Base-by-base conservation (phyloP, 1,284 basidiomycete genomes). In the Entoloma clypeatum region DNA sequence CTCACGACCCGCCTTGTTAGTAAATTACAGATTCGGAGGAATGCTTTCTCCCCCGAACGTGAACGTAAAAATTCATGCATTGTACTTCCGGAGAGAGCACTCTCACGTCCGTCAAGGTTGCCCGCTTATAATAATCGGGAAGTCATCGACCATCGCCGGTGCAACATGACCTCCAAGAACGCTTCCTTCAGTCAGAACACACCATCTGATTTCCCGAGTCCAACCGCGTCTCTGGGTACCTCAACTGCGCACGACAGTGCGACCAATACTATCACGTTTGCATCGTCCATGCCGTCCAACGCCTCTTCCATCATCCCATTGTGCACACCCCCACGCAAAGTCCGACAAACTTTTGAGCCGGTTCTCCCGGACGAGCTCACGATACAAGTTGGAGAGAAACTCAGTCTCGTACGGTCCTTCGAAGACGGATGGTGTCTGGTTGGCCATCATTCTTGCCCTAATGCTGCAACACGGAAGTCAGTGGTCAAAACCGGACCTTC, bases 371-470 rank as follows among this genome's bases (percentile, higher is more conserved):
- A 87, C 58, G 84, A 88, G 55, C 67, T 76, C 30, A 49, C 84
- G 47, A 56, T 63, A 8, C 55, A 48, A 22, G 53, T 72, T 10
- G 79, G 79, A 29, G 82, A 87, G 58, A 65, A 64, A 26, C 60
- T 87, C 30, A 73, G 71, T 2, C 60, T 84, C 16, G 65, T 85
- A 7, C 74, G 77, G 48, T 72, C 69, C 2, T 81, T 79, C 52
- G 80, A 86, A 44, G 84, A 87, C 45, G 84, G 82, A 2, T 88
- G 84, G 85, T 85, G 80, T 55, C 68, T 85, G 43, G 81, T 84
- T 36, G 77, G 74, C 11, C 66, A 80, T 24, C 72, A 79, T 43
- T 64, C 63, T 48, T 54, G 47, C 16, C 45, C 51, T 2, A 50
- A 62, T 16, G 55, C 57, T 4, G 40, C 55, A 3, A 52, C 50